Percentiles rank a stretch among this genome's conserved stretches.
These are phyloP conservation scores for Scedosporium dehoogii DNA, from an alignment of 2,329 filamentous ascomycete species.

Conservation along the genomic window DNA sequence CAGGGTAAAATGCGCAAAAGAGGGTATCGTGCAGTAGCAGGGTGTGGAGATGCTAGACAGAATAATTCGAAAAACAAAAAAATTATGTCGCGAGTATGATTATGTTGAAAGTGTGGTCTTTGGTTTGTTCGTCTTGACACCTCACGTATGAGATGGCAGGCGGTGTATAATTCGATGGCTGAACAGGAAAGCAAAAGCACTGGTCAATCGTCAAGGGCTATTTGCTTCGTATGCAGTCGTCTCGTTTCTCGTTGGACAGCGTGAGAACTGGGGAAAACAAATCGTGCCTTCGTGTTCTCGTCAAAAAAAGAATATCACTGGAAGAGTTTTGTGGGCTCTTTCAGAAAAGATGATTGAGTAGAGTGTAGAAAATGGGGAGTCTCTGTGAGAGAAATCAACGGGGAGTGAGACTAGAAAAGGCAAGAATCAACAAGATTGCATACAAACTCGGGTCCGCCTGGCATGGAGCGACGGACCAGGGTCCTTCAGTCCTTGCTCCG, in stretches of 20 bases:
- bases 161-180: slow-evolving; percentile 4
- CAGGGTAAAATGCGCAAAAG: neutral
- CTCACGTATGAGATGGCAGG: neutral
- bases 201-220: neutral
- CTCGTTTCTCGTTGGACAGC: neutral
- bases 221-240: slow-evolving; percentile 4
- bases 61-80: neutral
- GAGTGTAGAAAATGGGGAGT: neutral
- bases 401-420: slow-evolving; percentile 6
- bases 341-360: neutral
- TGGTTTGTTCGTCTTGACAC: neutral
- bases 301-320: neutral
- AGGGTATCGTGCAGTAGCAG: neutral
- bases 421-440: slow-evolving; percentile 2
- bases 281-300: neutral
- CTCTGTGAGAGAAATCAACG: neutral
- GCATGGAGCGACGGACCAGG: neutral
- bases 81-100: neutral
- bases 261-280: neutral
- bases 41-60: neutral
- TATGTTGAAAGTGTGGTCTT: neutral
- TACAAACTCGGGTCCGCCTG: neutral
- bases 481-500: neutral
- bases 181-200: neutral
- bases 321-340: neutral